Percentiles rank a stretch among this genome's conserved stretches.
These are phyloP conservation scores for Cyberlindnera xylosilytica DNA, from an alignment of 805 yeast species.

Conservation along the genomic window DNA sequence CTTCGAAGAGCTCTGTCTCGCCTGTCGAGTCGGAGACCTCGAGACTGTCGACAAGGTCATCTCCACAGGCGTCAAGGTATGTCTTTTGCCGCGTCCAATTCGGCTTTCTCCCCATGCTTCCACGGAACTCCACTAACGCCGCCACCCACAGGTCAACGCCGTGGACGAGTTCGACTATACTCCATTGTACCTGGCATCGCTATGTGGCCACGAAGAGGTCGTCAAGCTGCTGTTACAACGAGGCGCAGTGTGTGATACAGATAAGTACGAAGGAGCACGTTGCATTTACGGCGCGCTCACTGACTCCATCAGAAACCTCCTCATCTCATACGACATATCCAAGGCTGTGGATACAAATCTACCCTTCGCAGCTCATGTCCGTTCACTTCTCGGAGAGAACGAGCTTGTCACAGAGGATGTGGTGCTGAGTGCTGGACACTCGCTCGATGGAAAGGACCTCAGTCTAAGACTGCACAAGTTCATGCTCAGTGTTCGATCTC, in stretches of 20 bases:
- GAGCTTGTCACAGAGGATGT: slow-evolving; percentile 21
- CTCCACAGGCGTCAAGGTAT: slow-evolving; percentile 46
- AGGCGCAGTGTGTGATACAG: slow-evolving; percentile 79
- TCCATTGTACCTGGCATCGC: slow-evolving; percentile 67
- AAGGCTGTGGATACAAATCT: slow-evolving; percentile 64
- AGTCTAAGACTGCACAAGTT: slow-evolving; percentile 37
- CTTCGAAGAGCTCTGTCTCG: slow-evolving; percentile 42
- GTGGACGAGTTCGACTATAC: slow-evolving; percentile 74
- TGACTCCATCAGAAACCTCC: slow-evolving; percentile 56
- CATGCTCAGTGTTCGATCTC: slow-evolving; percentile 37
- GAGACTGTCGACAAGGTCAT: slow-evolving; percentile 59
- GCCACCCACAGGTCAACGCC: slow-evolving; percentile 25
- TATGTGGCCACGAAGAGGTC: slow-evolving; percentile 69
- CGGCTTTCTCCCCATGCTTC: too few species aligned
- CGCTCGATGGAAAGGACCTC: slow-evolving; percentile 3
- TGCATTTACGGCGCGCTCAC: slow-evolving; percentile 78
- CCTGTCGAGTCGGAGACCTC: slow-evolving; percentile 68
- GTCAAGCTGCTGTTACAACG: slow-evolving; percentile 57
- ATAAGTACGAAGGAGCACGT: slow-evolving; percentile 76
- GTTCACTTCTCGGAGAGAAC: slow-evolving; percentile 37
- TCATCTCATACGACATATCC: slow-evolving; percentile 60
- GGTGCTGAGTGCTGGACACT: slow-evolving; percentile 14
- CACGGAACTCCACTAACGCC: neutral
- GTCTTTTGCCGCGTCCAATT: slow-evolving; percentile 23
- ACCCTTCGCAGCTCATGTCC: slow-evolving; percentile 71